Evolutionary conservation across 805 yeast genomes (phyloP).

Genomic region (Alloascoidea hylecoeti): DNA sequence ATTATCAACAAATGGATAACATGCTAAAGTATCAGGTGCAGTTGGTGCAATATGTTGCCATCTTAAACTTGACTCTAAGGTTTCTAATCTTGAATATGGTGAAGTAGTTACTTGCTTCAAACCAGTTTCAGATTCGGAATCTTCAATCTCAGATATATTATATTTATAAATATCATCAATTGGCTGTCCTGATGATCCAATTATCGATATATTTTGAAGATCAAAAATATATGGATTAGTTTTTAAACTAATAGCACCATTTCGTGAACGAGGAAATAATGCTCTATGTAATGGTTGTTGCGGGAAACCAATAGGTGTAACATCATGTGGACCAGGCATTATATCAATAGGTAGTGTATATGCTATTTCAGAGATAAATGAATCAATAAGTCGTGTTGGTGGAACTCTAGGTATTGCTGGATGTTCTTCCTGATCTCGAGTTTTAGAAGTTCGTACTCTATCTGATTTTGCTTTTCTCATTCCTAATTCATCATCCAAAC

Average conservation of each 20-base stretch:
- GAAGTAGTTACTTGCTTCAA: conserved; percentile 11
- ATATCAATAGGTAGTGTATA: conserved; percentile 54
- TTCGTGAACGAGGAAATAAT: conserved; percentile 35
- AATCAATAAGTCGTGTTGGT: conserved; percentile 32
- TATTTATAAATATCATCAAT: conserved; percentile 68
- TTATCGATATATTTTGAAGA: conserved; percentile 35
- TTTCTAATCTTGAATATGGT: conserved; percentile 24
- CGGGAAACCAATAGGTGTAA: conserved; percentile 74
- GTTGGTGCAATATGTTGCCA: conserved; percentile 92
- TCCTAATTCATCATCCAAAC: conserved; percentile 12
- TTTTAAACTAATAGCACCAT: conserved; percentile 25
- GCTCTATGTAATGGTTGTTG: conserved; percentile 84
- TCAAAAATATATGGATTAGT: conserved; percentile 73
- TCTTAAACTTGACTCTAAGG: conserved; percentile 51
- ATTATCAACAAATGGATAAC: conserved; percentile 61
- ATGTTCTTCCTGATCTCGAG: conserved; percentile 11
- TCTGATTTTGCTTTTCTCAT: conserved; percentile 14
- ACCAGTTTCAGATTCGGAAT: conserved; percentile 12
- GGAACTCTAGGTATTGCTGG: conserved; percentile 16
- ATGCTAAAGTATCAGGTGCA: conserved; percentile 89
- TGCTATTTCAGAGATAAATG: conserved; percentile 39
- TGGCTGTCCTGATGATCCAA: conserved; percentile 81
- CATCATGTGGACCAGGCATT: conserved; percentile 80
- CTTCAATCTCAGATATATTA: conserved; percentile 14
- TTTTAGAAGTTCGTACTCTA: conserved; percentile 7